phyloP scores from a whole-genome alignment of 2,329 filamentous ascomycete genomes.

The Beauveria sp. region DNA sequence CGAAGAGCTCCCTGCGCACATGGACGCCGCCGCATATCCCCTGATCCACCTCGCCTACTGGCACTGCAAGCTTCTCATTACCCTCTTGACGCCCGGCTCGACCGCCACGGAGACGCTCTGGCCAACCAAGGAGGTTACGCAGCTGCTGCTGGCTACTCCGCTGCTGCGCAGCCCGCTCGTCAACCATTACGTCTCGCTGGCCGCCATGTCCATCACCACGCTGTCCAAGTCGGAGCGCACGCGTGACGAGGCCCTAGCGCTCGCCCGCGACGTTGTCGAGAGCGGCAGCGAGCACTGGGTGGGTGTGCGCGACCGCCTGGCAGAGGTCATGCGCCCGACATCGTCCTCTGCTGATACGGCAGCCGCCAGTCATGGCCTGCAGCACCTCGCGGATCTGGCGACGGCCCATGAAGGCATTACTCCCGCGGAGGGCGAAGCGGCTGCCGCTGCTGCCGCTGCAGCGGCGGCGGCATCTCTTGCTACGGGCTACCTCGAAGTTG shows the following conservation, averaged over 20 bases:
- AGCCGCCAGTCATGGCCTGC: constrained; percentile 45
- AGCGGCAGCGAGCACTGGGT: constrained; percentile 48
- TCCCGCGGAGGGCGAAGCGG: constrained; percentile 20
- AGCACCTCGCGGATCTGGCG: constrained; percentile 53
- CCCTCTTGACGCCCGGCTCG: constrained; percentile 49
- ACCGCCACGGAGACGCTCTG: constrained; percentile 52
- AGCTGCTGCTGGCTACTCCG: constrained; percentile 47
- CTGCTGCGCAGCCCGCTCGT: constrained; percentile 55
- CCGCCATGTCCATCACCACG: constrained; percentile 53
- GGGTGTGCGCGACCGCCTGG: constrained; percentile 39
- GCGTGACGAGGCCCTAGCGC: constrained; percentile 47
- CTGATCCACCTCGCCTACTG: constrained; percentile 62
- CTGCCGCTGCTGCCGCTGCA: constrained; percentile 18
- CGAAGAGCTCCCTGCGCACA: constrained; percentile 51
- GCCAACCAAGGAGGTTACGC: constrained; percentile 50
- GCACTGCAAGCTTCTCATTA: constrained; percentile 58
- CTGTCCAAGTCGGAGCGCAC: constrained; percentile 48
- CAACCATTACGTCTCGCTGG: constrained; percentile 57
- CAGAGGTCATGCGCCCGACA: constrained; percentile 26
- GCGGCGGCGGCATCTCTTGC: constrained; percentile 26
- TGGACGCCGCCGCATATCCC: constrained; percentile 44
- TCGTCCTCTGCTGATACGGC: constrained; percentile 26
- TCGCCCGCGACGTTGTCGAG: constrained; percentile 50
- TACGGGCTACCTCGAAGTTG: constrained; percentile 28
- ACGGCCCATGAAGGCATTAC: constrained; percentile 33